These are phyloP conservation scores for Aspergillus transmontanensis DNA, from an alignment of 2,329 filamentous ascomycete species.

Conservation along the genomic window DNA sequence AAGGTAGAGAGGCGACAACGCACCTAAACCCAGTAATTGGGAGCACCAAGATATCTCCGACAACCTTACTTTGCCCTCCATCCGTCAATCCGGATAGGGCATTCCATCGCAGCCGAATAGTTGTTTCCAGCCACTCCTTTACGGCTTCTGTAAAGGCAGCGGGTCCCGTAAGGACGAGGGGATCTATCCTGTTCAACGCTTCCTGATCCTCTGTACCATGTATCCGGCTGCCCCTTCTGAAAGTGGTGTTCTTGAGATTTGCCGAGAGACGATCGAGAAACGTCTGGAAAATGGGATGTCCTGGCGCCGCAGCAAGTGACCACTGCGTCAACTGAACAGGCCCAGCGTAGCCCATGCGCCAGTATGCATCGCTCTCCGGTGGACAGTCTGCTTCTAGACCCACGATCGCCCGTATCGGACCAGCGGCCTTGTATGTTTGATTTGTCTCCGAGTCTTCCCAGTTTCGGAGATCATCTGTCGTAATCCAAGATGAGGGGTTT, in stretches of 20 bases:
- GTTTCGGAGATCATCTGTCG: constrained; percentile 23
- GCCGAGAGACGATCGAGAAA: constrained; percentile 28
- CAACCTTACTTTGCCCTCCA: constrained; percentile 31
- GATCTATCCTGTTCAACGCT: constrained; percentile 25
- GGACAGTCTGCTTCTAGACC: constrained; percentile 36
- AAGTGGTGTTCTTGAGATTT: neutral
- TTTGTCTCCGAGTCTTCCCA: constrained; percentile 31
- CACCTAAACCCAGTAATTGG: constrained; percentile 40
- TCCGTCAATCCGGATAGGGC: constrained; percentile 33
- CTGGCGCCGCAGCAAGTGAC: constrained; percentile 30
- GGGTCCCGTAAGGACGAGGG: constrained; percentile 33
- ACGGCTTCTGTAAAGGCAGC: constrained; percentile 32
- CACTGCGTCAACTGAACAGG: constrained; percentile 38
- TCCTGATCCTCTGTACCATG: neutral
- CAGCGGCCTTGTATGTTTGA: constrained; percentile 20
- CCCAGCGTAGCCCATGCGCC: constrained; percentile 37
- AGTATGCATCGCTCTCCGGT: constrained; percentile 30
- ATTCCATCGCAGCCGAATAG: constrained; percentile 32
- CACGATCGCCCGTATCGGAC: constrained; percentile 27
- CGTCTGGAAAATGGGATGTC: constrained; percentile 30
- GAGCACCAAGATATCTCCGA: constrained; percentile 34
- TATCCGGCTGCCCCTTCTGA: neutral
- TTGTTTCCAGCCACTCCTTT: constrained; percentile 24
- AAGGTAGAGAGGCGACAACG: neutral
- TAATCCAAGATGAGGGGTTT: constrained; percentile 31